phyloP scores from a whole-genome alignment of 768 basidiomycete species.

The Neoboletus subvelutipes region DNA sequence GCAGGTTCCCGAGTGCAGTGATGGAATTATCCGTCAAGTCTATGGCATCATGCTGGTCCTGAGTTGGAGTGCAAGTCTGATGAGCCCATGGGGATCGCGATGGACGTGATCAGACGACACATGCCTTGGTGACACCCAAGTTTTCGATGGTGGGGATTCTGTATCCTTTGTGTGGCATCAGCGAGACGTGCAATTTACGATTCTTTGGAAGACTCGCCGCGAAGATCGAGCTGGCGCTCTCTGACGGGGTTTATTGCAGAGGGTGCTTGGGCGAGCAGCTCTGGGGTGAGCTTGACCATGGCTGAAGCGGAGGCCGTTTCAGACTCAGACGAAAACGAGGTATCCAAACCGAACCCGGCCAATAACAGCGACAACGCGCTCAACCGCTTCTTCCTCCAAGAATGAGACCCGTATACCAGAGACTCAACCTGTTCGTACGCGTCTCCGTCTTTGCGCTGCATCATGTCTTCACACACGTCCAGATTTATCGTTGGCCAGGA shows the following conservation, averaged over 20 bases:
- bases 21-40: slow-evolving; percentile 94
- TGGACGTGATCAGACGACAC: slow-evolving; percentile 29
- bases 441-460: slow-evolving; percentile 10
- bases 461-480: not conserved
- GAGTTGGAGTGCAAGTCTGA: slow-evolving; percentile 8
- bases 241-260: slow-evolving; percentile 81
- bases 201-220: slow-evolving; percentile 54
- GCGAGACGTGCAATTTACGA: slow-evolving; percentile 1
- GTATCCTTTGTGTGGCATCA: slow-evolving; percentile 57
- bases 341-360: slow-evolving; percentile 2
- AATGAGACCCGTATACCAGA: slow-evolving; percentile 73
- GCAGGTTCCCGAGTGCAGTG: slow-evolving; percentile 77
- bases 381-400: slow-evolving; percentile 39
- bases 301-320: slow-evolving; percentile 30
- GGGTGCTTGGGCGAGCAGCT: slow-evolving; percentile 80
- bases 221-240: slow-evolving; percentile 88
- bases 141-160: slow-evolving; percentile 97
- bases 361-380: slow-evolving; percentile 11
- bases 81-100: slow-evolving; percentile 15
- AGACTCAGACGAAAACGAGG: slow-evolving; percentile 36
- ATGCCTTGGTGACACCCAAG: slow-evolving; percentile 85
- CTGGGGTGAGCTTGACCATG: slow-evolving; percentile 90
- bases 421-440: slow-evolving; percentile 62
- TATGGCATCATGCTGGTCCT: slow-evolving; percentile 94
- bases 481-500: slow-evolving; percentile 73